Percentiles rank a stretch among this genome's conserved stretches.
These are phyloP conservation scores for Kwoniella newhampshirensis DNA, from an alignment of 768 basidiomycete genomes.

Conservation along the genomic window DNA sequence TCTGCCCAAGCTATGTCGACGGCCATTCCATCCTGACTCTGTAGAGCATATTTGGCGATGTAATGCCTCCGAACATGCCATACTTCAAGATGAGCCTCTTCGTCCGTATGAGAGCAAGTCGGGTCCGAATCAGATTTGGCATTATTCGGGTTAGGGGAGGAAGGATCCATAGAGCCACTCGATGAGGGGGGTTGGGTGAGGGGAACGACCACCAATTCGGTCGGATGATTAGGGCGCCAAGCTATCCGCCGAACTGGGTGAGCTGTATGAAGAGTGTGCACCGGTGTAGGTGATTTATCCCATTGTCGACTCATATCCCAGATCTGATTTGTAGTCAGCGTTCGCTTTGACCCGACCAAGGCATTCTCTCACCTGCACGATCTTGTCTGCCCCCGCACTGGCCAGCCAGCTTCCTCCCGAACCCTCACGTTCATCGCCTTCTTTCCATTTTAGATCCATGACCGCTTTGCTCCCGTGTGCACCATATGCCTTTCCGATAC, in stretches of 20 bases:
- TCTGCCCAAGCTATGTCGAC: slow-evolving; percentile 44
- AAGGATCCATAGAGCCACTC: slow-evolving; percentile 4
- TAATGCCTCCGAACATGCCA: slow-evolving; percentile 51
- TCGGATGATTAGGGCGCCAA: slow-evolving; percentile 49
- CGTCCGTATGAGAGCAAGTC: slow-evolving; percentile 12
- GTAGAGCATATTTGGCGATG: slow-evolving; percentile 47
- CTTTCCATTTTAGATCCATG: slow-evolving; percentile 50
- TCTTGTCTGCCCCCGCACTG: slow-evolving; percentile 47
- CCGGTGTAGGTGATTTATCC: slow-evolving; percentile 37
- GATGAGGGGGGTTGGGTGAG: slow-evolving; percentile 23
- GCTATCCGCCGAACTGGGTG: slow-evolving; percentile 44
- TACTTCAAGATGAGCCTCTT: slow-evolving; percentile 49
- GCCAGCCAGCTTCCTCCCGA: slow-evolving; percentile 48
- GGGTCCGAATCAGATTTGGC: neutral
- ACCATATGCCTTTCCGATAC: slow-evolving; percentile 40
- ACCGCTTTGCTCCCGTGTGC: slow-evolving; percentile 50
- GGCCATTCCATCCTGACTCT: slow-evolving; percentile 31
- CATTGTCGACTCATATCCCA: slow-evolving; percentile 50
- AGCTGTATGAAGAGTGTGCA: slow-evolving; percentile 44
- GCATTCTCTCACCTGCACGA: slow-evolving; percentile 42
- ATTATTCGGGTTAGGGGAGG: neutral
- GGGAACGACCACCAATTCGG: slow-evolving; percentile 49
- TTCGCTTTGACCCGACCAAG: neutral
- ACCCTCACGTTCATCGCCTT: slow-evolving; percentile 23
- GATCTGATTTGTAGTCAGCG: slow-evolving; percentile 33